Evolutionary conservation across 768 basidiomycete species (phyloP).

Genomic region (Phlebiopsis flavidoalba): DNA sequence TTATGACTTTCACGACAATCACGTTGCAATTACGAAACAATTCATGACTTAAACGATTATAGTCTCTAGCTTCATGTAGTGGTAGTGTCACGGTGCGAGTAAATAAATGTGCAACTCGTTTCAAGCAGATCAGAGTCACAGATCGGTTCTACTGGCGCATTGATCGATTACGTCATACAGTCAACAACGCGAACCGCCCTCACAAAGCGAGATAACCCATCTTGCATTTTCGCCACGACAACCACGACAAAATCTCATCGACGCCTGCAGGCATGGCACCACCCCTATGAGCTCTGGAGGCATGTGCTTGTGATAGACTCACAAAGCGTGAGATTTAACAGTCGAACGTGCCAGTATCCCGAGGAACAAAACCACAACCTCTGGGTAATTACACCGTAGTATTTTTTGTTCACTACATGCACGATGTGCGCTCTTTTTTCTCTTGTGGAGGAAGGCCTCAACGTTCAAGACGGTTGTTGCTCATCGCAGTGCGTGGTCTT

Average conservation of each 20-base stretch:
- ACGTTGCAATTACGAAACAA: too few species aligned
- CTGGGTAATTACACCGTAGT: constrained; percentile 52
- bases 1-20: too few species aligned
- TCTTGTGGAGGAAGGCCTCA: constrained; percentile 60
- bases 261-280: neutral
- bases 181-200: neutral
- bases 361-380: constrained; percentile 58
- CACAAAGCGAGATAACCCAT: neutral
- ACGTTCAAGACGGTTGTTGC: constrained; percentile 53
- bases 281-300: neutral
- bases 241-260: neutral
- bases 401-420: constrained; percentile 52
- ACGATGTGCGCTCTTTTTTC: constrained; percentile 51
- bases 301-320: neutral
- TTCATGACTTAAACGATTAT: too few species aligned
- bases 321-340: neutral
- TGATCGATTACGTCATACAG: neutral
- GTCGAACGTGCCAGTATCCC: constrained; percentile 45
- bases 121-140: too few species aligned
- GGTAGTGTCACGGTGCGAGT: too few species aligned
- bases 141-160: neutral
- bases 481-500: constrained; percentile 45
- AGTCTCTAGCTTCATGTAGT: too few species aligned
- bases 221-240: neutral
- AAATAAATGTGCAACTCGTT: too few species aligned